Evolutionary conservation across 176 grass and related monocot species (phyloP).

Genomic region (Tillandsia fasciculata): DNA sequence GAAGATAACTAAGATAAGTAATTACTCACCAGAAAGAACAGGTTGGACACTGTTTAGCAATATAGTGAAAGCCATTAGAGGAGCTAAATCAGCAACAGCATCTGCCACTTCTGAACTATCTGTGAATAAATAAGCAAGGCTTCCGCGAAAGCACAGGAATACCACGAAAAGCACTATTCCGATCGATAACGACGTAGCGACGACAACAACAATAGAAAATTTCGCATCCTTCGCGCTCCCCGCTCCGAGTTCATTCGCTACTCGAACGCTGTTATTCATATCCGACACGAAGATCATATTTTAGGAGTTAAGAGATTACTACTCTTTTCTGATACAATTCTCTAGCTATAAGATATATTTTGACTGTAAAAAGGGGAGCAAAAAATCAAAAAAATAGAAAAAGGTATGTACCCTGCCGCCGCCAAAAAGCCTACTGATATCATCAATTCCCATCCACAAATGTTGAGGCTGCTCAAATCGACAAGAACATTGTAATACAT

Average conservation of each 20-base stretch:
- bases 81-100: slow-evolving; percentile 3
- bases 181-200: background rate
- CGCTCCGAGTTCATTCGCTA: slow-evolving; percentile 18
- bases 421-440: slow-evolving; percentile 74
- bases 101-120: slow-evolving; percentile 3
- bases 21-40: slow-evolving; percentile 14
- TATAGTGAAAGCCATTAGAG: slow-evolving; percentile 10
- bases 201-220: slow-evolving; percentile 2
- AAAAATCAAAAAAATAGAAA: background rate
- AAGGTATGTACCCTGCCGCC: slow-evolving; percentile 46
- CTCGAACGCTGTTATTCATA: slow-evolving; percentile 4
- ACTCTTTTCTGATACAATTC: no score
- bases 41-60: slow-evolving; percentile 17
- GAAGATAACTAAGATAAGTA: background rate
- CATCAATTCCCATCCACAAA: slow-evolving; percentile 86
- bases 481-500: background rate
- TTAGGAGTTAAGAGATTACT: background rate
- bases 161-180: slow-evolving; percentile 7
- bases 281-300: background rate
- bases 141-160: background rate
- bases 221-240: slow-evolving; percentile 7
- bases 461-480: slow-evolving; percentile 39
- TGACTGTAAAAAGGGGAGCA: background rate
- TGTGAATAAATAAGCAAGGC: slow-evolving; percentile 1
- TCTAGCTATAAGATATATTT: no score